Conservation (phyloP, 441 rosid species). For the Bruguiera hainesii region DNA sequence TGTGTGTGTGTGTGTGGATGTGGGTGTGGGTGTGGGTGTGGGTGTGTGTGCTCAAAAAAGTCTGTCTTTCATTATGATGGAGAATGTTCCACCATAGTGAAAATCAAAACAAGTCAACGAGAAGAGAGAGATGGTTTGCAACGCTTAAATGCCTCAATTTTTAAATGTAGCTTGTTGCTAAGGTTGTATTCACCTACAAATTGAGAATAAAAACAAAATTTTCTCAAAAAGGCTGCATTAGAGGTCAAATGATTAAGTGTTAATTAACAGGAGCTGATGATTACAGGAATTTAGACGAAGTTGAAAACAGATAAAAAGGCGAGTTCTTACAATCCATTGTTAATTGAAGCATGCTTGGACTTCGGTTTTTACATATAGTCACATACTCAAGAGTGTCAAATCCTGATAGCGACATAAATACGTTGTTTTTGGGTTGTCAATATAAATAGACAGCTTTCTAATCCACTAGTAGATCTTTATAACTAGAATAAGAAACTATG, state of each 20-base stretch:
- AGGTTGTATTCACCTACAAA: too few species aligned
- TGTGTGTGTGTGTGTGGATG: neutral
- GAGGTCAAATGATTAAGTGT: neutral
- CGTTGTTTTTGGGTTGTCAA: neutral
- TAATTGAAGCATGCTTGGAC: neutral
- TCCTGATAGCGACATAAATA: neutral
- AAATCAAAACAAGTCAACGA: conserved; percentile 30
- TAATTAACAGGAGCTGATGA: conserved; percentile 26
- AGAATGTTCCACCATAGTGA: conserved; percentile 15
- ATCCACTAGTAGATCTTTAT: conserved; percentile 13
- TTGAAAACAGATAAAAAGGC: neutral
- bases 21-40: neutral
- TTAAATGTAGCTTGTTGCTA: neutral
- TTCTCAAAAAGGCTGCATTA: neutral
- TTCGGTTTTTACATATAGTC: neutral
- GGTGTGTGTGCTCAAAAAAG: conserved; percentile 1
- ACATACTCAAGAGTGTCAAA: neutral
- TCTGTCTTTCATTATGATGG: conserved; percentile 18
- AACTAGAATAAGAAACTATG: conserved; percentile 31
- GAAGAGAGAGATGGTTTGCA: conserved; percentile 18
- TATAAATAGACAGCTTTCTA: conserved; percentile 1
- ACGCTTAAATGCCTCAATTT: neutral
- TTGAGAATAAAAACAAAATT: neutral
- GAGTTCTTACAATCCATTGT: neutral
- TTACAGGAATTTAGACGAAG: conserved; percentile 20